These are phyloP conservation scores for Gonium pectorale DNA, from an alignment of 139 green algal genomes.

Conservation along the genomic window DNA sequence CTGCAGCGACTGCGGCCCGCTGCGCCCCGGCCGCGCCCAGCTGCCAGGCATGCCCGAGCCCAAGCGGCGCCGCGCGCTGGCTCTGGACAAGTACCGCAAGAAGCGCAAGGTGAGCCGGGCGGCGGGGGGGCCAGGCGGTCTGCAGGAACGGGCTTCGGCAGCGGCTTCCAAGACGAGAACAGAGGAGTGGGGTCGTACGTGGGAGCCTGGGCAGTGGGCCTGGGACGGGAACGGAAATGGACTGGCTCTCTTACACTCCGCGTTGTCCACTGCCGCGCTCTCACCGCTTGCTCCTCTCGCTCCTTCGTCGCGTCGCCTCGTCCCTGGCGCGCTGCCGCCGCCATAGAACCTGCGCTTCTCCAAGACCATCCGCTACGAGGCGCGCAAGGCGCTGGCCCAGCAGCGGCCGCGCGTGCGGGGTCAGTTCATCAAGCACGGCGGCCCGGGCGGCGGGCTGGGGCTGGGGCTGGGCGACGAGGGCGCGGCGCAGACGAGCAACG, in stretches of 20 bases:
- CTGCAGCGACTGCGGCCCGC: too few species aligned
- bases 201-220: too few species aligned
- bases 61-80: slow-evolving; percentile 45
- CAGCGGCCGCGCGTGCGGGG: slow-evolving; percentile 69
- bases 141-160: too few species aligned
- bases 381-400: slow-evolving; percentile 74
- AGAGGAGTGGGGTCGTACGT: too few species aligned
- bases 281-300: too few species aligned
- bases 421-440: slow-evolving; percentile 69
- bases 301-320: background rate
- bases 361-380: slow-evolving; percentile 81
- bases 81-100: slow-evolving; percentile 76
- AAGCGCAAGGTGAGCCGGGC: slow-evolving; percentile 64
- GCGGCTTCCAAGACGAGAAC: too few species aligned
- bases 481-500: background rate
- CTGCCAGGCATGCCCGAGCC: background rate
- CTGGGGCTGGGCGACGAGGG: background rate
- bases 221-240: too few species aligned
- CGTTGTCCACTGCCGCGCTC: too few species aligned
- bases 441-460: background rate
- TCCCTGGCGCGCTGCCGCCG: too few species aligned
- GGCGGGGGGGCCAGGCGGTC: too few species aligned
- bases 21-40: background rate
- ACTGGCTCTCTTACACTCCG: too few species aligned
- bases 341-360: slow-evolving; percentile 68